These are phyloP conservation scores for Vitis vinifera DNA, from an alignment of 164 flowering plant species.

Conservation along the genomic window ASM3070453v1 NC_081818.1:19614501-19615000, in stretches of 20 bases:
- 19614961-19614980: not conserved
- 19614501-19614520: too few species aligned
- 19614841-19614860: constrained; percentile 7
- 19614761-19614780: constrained; percentile 9
- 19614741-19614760: constrained; percentile 1
- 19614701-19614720: constrained; percentile 3
- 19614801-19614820: too few species aligned
- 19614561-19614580: too few species aligned
- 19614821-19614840: constrained; percentile 5
- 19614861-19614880: constrained; percentile 5
- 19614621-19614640: too few species aligned
- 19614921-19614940: not conserved
- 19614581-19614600: too few species aligned
- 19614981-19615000: constrained; percentile 1
- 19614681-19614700: too few species aligned
- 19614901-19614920: not conserved
- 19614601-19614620: too few species aligned
- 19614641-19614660: too few species aligned
- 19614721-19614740: constrained; percentile 1
- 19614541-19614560: too few species aligned
- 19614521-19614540: too few species aligned
- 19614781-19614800: not conserved
- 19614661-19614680: too few species aligned
- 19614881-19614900: constrained; percentile 3
- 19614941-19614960: constrained; percentile 3